Base-by-base conservation (phyloP, 192 early-diverging fungal species). In the Ambispora gerdemannii region DNA sequence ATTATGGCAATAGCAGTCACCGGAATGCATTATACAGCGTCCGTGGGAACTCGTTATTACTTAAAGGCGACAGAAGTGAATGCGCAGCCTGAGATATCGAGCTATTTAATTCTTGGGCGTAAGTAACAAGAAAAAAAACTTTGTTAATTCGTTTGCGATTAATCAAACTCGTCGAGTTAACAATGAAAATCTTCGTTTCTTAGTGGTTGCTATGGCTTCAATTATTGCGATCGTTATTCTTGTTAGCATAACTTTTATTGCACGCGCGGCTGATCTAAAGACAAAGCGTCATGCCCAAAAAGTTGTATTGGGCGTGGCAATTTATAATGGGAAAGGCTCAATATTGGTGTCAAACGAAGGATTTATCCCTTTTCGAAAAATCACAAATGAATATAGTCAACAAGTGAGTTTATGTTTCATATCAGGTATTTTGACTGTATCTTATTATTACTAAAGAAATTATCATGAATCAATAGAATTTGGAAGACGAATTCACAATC, bases 1-100 rank as follows among this genome's bases (percentile, higher is more conserved):
- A 43, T 83, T 13, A 74, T 84, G 74, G 78, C 66, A 0, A 4
- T 75, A 6, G 81, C 81, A 43, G 72, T 83, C 2, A 81, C 72
- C 74, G 79, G 74, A 3, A 76, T 78, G 74, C 79, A 80, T 63
- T 80, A 71, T 25, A 75, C 65, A 13, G 73, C 73, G n/a, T 64
- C 72, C 34, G 71, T 56, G 2, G 79, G 79, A 0, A 80, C 79
- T 17, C 32, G 50, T 20, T 80, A 78, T 72, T 73, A 66, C 38
- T 27, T 51, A 32, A n/a, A n/a, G 13, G 8, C 22, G 65, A 24
- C n/a, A n/a, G n/a, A n/a, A 33, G 28, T 33, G 0, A 17, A 8
- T 7, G 27, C 13, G 13, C 19, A 22, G 11, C 1, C 3, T 32
- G 4, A 2, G 4, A 32, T 34, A 19, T 35, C 10, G 7, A 50